A percentile compares a stretch with the other conserved stretches of the same genome.
Evolutionary conservation across 805 yeast species (phyloP).

Genomic region (Candida argentea): DNA sequence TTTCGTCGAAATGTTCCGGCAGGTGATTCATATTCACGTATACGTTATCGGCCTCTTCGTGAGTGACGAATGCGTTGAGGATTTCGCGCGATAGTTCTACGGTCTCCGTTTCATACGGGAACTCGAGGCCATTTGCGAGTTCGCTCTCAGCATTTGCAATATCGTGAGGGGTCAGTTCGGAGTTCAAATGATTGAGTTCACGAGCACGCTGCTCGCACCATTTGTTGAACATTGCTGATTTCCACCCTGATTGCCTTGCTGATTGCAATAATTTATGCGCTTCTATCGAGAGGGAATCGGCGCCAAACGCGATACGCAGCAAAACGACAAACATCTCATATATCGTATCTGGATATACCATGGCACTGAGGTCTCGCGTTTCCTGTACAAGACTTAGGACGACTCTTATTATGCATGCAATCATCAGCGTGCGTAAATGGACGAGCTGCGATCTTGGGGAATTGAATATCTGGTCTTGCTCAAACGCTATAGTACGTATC

Average conservation of each 20-base stretch:
- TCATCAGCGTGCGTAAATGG: slow-evolving; percentile 26
- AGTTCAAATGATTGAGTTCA: slow-evolving; percentile 20
- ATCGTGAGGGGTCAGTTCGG: slow-evolving; percentile 8
- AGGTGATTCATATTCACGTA: slow-evolving; percentile 54
- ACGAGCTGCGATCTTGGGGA: slow-evolving; percentile 35
- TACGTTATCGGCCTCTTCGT: slow-evolving; percentile 71
- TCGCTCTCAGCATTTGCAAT: slow-evolving; percentile 30
- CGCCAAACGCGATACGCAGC: slow-evolving; percentile 43
- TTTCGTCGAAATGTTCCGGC: slow-evolving; percentile 13
- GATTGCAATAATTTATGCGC: slow-evolving; percentile 25
- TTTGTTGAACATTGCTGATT: slow-evolving; percentile 26
- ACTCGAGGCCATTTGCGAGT: slow-evolving; percentile 49
- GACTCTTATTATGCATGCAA: slow-evolving; percentile 30
- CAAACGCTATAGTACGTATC: slow-evolving; percentile 34
- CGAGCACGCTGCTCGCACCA: slow-evolving; percentile 34
- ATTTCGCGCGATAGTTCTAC: slow-evolving; percentile 64
- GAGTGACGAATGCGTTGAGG: slow-evolving; percentile 55
- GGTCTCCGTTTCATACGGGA: slow-evolving; percentile 50
- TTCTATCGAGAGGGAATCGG: slow-evolving; percentile 29
- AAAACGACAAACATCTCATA: slow-evolving; percentile 40
- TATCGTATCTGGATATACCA: slow-evolving; percentile 31
- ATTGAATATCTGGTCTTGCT: slow-evolving; percentile 36
- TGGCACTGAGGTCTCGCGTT: slow-evolving; percentile 15
- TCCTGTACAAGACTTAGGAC: slow-evolving; percentile 29
- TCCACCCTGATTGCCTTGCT: slow-evolving; percentile 20